These are phyloP conservation scores for Pterothamnion heteromorphum DNA, from an alignment of 31 red algal genomes.

Conservation along the genomic window DNA sequence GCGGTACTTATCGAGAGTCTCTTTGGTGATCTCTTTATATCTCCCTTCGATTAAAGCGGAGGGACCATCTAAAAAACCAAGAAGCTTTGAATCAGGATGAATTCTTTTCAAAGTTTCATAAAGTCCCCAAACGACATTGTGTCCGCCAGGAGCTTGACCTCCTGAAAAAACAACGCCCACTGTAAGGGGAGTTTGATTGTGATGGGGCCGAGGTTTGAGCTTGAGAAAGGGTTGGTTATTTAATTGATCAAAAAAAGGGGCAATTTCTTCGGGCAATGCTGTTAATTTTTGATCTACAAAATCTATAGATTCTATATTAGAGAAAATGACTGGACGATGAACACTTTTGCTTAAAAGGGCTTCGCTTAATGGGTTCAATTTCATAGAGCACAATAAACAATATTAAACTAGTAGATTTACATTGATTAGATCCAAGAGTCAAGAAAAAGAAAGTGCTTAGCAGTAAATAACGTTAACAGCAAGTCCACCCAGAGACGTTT, in stretches of 20 bases:
- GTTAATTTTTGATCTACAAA: no score
- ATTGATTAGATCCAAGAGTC: no score
- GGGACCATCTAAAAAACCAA: constrained; percentile 85
- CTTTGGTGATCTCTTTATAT: constrained; percentile 57
- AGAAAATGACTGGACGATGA: no score
- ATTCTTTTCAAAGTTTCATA: constrained; percentile 66
- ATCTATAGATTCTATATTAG: no score
- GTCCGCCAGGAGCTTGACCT: constrained; percentile 94
- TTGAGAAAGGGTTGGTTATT: no score
- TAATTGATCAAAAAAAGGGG: no score
- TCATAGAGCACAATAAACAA: no score
- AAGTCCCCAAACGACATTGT: constrained; percentile 93
- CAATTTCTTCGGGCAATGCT: no score
- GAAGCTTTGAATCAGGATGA: constrained; percentile 67
- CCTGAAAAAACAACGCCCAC: constrained; percentile 91
- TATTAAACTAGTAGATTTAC: no score
- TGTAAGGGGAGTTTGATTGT: constrained; percentile 47
- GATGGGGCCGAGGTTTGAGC: no score
- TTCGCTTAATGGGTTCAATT: no score
- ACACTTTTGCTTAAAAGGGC: no score
- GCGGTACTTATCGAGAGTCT: constrained; percentile 63
- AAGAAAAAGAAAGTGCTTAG: constrained; percentile 9
- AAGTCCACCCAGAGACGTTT: constrained; percentile 30
- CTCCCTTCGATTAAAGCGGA: constrained; percentile 73
- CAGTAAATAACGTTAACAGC: constrained; percentile 38